Base-by-base conservation (phyloP, 2,329 filamentous ascomycete species). In the Colletotrichum australisinense region DNA sequence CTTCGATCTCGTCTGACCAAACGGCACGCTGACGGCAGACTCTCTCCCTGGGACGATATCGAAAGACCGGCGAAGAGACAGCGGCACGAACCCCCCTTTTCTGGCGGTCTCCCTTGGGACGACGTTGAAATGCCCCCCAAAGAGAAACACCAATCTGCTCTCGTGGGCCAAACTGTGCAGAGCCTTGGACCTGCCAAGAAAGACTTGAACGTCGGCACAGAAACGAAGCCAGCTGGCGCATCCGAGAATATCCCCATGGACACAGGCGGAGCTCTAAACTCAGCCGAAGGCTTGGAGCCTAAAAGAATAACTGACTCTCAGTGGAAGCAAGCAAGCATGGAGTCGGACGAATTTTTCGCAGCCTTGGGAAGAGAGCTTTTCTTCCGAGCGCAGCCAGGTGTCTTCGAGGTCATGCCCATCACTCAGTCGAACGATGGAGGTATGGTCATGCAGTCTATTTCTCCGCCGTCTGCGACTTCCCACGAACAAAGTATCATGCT, bases 11-110 rank as follows among this genome's bases (percentile, higher is more conserved):
- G 24, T 2, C 22, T 24, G 12, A 67, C 12, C 11, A 60, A 26
- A 30, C 38, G 70, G 11, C 46, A 32, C 16, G 30, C 52, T 19
- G 70, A 75, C 11, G 78, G 78, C 35, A 76, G 79, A 26, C 69
- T 80, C 26, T 78, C 78, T 28, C 76, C 78, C 42, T 80, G 77
- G 78, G 75, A 77, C 49, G 75, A 76, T 49, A 78, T 79, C 38
- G 14, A 73, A 11, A 55, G 49, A 22, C 70, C 70, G 4, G 2
- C 55, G n/a, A 69, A 63, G 46, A 73, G 64, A 60, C 59, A 30
- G n/a, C 35, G 28, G 14, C 59, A 35, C 35, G 42, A 59, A 46
- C 14, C 53, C 2, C 26, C n/a, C 35, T n/a, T 16, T 12, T 32
- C n/a, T 6, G 30, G 22, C 28, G 59, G 66, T 24, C 16, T 73